phyloP scores from a whole-genome alignment of 2,329 filamentous ascomycete genomes.

The Thermothelomyces thermophilus region DNA sequence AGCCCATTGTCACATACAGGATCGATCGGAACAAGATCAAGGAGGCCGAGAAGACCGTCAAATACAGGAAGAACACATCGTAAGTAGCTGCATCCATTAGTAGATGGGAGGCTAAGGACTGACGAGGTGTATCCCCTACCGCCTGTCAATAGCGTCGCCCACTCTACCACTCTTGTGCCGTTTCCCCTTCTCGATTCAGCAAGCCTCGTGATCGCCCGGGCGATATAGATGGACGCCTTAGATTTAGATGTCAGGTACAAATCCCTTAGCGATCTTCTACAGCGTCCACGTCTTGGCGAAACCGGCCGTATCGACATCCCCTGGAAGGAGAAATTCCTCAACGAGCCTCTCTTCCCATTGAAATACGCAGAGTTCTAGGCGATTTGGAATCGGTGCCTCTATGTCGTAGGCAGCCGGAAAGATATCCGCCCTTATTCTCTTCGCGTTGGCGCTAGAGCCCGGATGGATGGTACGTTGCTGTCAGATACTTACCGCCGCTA shows the following conservation, averaged over 20 bases:
- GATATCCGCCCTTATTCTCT: conserved; percentile 12
- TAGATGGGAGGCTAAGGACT: conserved; percentile 8
- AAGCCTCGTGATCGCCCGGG: conserved; percentile 12
- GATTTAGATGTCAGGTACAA: conserved; percentile 7
- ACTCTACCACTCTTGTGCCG: conserved; percentile 11
- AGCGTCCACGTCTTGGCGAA: conserved; percentile 5
- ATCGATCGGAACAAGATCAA: conserved; percentile 9
- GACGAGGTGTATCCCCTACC: conserved; percentile 11
- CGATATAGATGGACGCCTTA: conserved; percentile 10
- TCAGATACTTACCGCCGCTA: background rate
- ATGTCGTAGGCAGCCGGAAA: conserved; percentile 9
- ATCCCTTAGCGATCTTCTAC: conserved; percentile 1
- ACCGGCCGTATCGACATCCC: conserved; percentile 12
- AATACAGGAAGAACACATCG: conserved; percentile 11
- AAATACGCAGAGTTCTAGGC: conserved; percentile 7
- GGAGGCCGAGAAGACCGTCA: conserved; percentile 1
- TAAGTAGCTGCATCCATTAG: conserved; percentile 6
- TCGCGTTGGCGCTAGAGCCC: conserved; percentile 11
- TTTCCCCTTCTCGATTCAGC: conserved; percentile 8
- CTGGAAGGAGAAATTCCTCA: conserved; percentile 13
- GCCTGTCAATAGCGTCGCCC: conserved; percentile 7
- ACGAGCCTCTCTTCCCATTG: conserved; percentile 13
- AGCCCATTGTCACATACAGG: conserved; percentile 1
- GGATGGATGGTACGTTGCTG: conserved; percentile 14
- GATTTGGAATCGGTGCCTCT: conserved; percentile 6